phyloP scores from a whole-genome alignment of 306 rosid species.

The Dalbergia cochinchinensis region DNA sequence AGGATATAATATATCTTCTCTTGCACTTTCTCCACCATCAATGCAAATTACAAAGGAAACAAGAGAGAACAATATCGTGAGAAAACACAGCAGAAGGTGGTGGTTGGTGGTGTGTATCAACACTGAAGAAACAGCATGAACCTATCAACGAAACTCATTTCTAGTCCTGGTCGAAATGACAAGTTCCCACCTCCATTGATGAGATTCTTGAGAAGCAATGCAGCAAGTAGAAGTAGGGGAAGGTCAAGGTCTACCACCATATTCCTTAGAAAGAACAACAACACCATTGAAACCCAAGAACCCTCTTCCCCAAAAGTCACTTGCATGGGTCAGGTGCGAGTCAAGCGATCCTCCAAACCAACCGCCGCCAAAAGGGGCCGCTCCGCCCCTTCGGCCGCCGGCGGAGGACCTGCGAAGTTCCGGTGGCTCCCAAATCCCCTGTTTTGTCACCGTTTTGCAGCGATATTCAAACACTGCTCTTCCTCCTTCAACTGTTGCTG shows the following conservation, averaged over 20 bases:
- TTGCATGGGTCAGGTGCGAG: slow-evolving; percentile 94
- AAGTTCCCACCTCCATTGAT: slow-evolving; percentile 93
- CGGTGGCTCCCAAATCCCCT: slow-evolving; percentile 60
- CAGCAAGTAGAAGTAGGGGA: slow-evolving; percentile 77
- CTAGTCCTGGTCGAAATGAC: slow-evolving; percentile 84
- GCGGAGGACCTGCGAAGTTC: slow-evolving; percentile 27
- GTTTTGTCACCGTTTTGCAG: slow-evolving; percentile 44
- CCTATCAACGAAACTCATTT: slow-evolving; percentile 68
- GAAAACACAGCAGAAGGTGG: not conserved
- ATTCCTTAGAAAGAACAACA: slow-evolving; percentile 72
- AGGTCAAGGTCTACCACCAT: slow-evolving; percentile 75
- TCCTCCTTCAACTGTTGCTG: not conserved
- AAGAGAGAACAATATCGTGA: not conserved
- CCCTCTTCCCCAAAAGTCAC: slow-evolving; percentile 96
- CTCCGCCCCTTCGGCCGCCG: not conserved
- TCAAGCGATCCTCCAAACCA: slow-evolving; percentile 60
- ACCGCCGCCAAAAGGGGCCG: not conserved
- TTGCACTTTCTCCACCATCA: slow-evolving; percentile 38
- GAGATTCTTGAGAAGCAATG: slow-evolving; percentile 81
- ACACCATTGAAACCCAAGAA: slow-evolving; percentile 76
- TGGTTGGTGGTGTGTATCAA: no score
- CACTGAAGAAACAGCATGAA: slow-evolving; percentile 56
- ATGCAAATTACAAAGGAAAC: slow-evolving; percentile 20
- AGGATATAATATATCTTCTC: not conserved
- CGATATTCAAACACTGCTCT: slow-evolving; percentile 47